Percentiles rank a stretch among this genome's conserved stretches.
Evolutionary conservation across 306 rosid species (phyloP).

Genomic region (Pterocarpus santalinus): DNA sequence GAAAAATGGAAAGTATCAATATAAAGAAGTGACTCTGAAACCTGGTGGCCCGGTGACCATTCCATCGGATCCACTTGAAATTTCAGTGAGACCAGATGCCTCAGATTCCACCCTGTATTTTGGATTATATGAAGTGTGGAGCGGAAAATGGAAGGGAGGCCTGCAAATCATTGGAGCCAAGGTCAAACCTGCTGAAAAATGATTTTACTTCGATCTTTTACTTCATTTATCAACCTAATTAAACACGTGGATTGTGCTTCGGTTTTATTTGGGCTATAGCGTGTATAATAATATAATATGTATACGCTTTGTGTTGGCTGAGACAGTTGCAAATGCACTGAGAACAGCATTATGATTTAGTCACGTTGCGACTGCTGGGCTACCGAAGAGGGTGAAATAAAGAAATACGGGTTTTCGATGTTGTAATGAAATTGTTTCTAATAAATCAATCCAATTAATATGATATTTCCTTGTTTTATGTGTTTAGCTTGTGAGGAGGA

Average conservation of each 20-base stretch:
- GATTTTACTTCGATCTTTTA: not conserved
- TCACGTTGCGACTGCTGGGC: too few relatives aligned
- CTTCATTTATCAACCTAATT: not conserved
- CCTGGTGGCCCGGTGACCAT: fast-evolving
- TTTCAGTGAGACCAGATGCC: fast-evolving
- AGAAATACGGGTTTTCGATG: too few relatives aligned
- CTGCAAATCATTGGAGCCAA: constrained; percentile 55
- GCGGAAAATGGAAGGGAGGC: constrained; percentile 92
- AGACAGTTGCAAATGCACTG: not conserved
- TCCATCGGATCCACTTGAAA: not conserved
- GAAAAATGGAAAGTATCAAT: constrained; percentile 35
- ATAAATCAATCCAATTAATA: not conserved
- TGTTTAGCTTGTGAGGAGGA: not conserved
- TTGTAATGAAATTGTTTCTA: not conserved
- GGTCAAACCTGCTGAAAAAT: not conserved
- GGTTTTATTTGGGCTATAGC: not conserved
- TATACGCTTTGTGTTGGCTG: not conserved
- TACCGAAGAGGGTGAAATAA: too few relatives aligned
- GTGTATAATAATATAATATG: too few relatives aligned
- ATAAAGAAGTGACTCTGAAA: not conserved
- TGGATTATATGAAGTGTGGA: constrained; percentile 94
- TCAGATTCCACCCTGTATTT: constrained; percentile 48
- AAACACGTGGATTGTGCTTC: not conserved
- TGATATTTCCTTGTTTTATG: not conserved
- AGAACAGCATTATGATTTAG: not conserved